Percentiles rank a stretch among this genome's conserved stretches.
Evolutionary conservation across 2,329 filamentous ascomycete genomes (phyloP).

Genomic region (Akanthomyces dipterigenus): DNA sequence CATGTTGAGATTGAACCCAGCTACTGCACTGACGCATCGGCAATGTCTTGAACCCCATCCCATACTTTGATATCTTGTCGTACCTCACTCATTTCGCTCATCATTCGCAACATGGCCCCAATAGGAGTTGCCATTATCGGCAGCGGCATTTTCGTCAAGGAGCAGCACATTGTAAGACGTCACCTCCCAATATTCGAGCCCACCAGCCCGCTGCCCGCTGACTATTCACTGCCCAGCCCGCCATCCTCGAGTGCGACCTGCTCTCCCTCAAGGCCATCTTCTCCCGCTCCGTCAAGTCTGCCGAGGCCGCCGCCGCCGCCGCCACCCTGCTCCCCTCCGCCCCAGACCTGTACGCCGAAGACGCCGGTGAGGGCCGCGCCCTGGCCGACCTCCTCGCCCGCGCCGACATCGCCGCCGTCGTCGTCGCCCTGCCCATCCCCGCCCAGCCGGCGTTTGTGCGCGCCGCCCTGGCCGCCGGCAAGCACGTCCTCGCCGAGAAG

Average conservation of each 20-base stretch:
- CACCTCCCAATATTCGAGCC: neutral
- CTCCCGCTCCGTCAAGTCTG: conserved; percentile 54
- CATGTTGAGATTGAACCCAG: neutral
- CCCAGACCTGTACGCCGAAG: conserved; percentile 50
- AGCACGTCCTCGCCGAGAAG: conserved; percentile 66
- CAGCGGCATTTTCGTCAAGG: conserved; percentile 55
- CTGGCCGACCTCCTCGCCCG: conserved; percentile 47
- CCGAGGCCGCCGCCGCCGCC: conserved; percentile 37
- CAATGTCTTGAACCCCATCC: neutral
- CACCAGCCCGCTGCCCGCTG: neutral
- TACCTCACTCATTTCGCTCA: neutral
- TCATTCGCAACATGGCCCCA: conserved; percentile 18
- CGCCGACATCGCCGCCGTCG: conserved; percentile 47
- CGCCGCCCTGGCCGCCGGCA: conserved; percentile 54
- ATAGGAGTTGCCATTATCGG: conserved; percentile 55
- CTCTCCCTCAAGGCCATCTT: conserved; percentile 59
- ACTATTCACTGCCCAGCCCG: conserved; percentile 35
- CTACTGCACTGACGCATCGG: no score
- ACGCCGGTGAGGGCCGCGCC: conserved; percentile 38
- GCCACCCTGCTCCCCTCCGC: conserved; percentile 29
- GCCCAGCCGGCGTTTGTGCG: conserved; percentile 53
- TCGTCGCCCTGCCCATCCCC: conserved; percentile 57
- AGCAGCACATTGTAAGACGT: conserved; percentile 45
- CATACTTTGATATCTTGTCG: neutral
- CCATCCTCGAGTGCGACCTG: conserved; percentile 44